phyloP scores from a whole-genome alignment of 208 protist species.

The Acanthamoeba divionensis region DNA sequence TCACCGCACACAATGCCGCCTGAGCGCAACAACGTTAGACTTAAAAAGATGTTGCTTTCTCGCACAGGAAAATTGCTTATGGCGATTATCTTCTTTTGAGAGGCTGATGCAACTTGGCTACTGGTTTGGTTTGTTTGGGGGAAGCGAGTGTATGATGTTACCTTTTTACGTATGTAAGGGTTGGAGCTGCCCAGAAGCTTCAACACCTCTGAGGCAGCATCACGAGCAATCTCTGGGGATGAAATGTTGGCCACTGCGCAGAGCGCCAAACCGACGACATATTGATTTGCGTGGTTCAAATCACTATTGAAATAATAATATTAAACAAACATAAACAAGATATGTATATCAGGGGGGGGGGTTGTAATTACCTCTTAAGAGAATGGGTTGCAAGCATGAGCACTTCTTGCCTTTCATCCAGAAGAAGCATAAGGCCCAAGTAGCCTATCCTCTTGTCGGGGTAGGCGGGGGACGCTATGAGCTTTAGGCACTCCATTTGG shows the following conservation, averaged over 20 bases:
- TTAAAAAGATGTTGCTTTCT: neutral
- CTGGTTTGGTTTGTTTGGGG: no score
- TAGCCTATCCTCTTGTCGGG: conserved; percentile 91
- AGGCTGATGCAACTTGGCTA: no score
- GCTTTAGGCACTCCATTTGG: conserved; percentile 91
- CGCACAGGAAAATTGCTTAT: neutral
- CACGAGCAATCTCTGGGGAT: conserved; percentile 92
- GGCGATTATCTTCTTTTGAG: no score
- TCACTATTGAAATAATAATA: conserved; percentile 65
- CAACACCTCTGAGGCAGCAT: conserved; percentile 91
- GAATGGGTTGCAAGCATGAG: conserved; percentile 87
- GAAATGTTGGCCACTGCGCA: conserved; percentile 90
- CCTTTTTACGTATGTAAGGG: conserved; percentile 94
- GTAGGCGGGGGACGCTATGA: conserved; percentile 86
- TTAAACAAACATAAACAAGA: neutral
- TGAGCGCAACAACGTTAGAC: conserved; percentile 25
- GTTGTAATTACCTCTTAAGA: conserved; percentile 80
- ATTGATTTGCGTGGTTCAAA: conserved; percentile 82
- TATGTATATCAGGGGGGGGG: neutral
- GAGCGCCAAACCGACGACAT: conserved; percentile 85
- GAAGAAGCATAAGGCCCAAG: conserved; percentile 86
- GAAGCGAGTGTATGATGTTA: conserved; percentile 52
- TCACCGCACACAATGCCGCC: conserved; percentile 74
- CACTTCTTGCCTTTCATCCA: conserved; percentile 90
- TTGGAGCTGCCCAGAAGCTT: conserved; percentile 86